Percentiles rank a stretch among this genome's conserved stretches.
Conservation (phyloP, 441 rosid genomes). For the Populus hybrid region DNA sequence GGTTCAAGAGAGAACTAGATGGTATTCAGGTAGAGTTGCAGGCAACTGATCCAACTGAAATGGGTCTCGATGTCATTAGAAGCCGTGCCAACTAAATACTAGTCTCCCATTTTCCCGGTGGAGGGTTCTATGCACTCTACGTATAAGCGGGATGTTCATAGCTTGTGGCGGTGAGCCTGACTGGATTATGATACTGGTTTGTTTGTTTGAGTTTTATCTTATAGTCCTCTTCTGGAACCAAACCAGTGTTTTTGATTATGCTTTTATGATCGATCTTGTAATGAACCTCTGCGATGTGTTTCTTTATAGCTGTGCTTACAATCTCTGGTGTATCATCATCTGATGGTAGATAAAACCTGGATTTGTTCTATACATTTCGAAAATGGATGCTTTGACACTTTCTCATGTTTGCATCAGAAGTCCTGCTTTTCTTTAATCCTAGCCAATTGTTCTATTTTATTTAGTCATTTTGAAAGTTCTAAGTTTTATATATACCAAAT, state of each 20-base stretch:
- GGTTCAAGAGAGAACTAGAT: slow-evolving; percentile 58
- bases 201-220: slow-evolving; percentile 27
- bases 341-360: slow-evolving; percentile 17
- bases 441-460: background rate
- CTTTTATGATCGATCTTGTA: slow-evolving; percentile 23
- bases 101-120: slow-evolving; percentile 11
- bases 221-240: slow-evolving; percentile 21
- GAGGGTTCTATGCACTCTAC: slow-evolving; percentile 22
- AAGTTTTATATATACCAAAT: no score
- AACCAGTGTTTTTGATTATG: slow-evolving; percentile 17
- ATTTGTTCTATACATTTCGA: background rate
- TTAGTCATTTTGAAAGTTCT: no score
- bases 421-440: background rate
- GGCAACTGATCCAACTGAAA: slow-evolving; percentile 71
- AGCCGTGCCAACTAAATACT: slow-evolving; percentile 43
- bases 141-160: slow-evolving; percentile 36
- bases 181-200: slow-evolving; percentile 36
- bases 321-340: slow-evolving; percentile 14
- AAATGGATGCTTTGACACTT: background rate
- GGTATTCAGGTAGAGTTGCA: slow-evolving; percentile 66
- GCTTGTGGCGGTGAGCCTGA: slow-evolving; percentile 37
- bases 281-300: slow-evolving; percentile 24
- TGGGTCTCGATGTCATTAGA: slow-evolving; percentile 59
- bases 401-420: background rate
- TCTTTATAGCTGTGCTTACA: slow-evolving; percentile 18